phyloP scores from a whole-genome alignment of 2,329 filamentous ascomycete species.

The Fusarium sp. region DNA sequence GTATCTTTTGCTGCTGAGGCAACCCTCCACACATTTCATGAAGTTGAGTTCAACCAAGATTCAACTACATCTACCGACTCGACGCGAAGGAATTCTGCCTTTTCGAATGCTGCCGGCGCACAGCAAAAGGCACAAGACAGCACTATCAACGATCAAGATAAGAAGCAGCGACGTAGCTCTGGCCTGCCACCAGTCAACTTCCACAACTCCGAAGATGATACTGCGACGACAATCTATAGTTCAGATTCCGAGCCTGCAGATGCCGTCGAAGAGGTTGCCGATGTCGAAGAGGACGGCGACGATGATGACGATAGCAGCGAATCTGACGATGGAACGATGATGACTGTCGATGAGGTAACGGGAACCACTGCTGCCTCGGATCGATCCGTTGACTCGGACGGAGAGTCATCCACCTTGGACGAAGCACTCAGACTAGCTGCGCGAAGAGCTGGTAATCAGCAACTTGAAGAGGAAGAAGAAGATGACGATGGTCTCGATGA shows the following conservation, averaged over 20 bases:
- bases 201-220: constrained; percentile 76
- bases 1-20: constrained; percentile 98
- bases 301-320: constrained; percentile 67
- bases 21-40: constrained; percentile 96
- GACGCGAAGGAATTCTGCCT: constrained; percentile 77
- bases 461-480: constrained; percentile 65
- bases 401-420: constrained; percentile 81
- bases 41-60: constrained; percentile 90
- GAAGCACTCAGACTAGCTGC: constrained; percentile 83
- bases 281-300: constrained; percentile 65
- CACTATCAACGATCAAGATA: constrained; percentile 77
- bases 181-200: constrained; percentile 76
- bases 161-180: constrained; percentile 74
- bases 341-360: constrained; percentile 86
- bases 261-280: constrained; percentile 69
- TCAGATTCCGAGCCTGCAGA: constrained; percentile 73
- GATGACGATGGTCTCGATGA: constrained; percentile 70
- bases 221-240: constrained; percentile 83
- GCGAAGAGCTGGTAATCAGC: constrained; percentile 80
- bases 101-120: constrained; percentile 20
- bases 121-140: constrained; percentile 71
- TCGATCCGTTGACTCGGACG: constrained; percentile 71
- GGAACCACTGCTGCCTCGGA: constrained; percentile 76
- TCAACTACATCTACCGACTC: constrained; percentile 86
- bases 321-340: constrained; percentile 83